Evolutionary conservation across 371 early-diverging fungal species (phyloP).

Genomic region (Batrachochytrium dendrobatidis): DNA sequence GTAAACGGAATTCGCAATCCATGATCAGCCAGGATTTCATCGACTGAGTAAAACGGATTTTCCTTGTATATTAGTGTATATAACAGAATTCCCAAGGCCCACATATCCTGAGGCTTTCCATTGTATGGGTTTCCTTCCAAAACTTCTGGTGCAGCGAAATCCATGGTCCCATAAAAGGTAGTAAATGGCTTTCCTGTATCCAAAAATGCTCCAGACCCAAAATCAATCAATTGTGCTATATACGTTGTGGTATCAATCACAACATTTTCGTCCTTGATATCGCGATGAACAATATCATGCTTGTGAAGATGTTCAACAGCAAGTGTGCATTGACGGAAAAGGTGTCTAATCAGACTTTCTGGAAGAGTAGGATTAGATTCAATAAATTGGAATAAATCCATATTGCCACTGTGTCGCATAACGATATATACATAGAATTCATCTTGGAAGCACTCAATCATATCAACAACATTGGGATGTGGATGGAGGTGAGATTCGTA

Average conservation of each 20-base stretch:
- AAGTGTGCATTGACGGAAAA: slow-evolving; percentile 55
- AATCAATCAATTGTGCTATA: slow-evolving; percentile 59
- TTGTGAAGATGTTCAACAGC: slow-evolving; percentile 64
- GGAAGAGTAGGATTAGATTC: slow-evolving; percentile 41
- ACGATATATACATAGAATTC: slow-evolving; percentile 60
- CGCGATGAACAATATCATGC: slow-evolving; percentile 65
- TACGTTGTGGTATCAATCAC: slow-evolving; percentile 53
- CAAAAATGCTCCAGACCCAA: slow-evolving; percentile 64
- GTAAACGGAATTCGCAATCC: slow-evolving; percentile 60
- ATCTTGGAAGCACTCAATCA: slow-evolving; percentile 48
- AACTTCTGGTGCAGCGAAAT: slow-evolving; percentile 69
- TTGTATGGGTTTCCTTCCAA: slow-evolving; percentile 61
- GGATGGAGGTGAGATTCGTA: slow-evolving; percentile 51
- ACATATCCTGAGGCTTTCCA: slow-evolving; percentile 72
- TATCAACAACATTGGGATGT: slow-evolving; percentile 53
- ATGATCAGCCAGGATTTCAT: slow-evolving; percentile 57
- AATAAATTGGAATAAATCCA: slow-evolving; percentile 71
- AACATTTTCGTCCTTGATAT: slow-evolving; percentile 60
- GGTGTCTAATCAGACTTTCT: slow-evolving; percentile 48
- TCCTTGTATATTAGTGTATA: slow-evolving; percentile 73
- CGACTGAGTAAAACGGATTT: slow-evolving; percentile 74
- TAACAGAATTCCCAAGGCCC: slow-evolving; percentile 71
- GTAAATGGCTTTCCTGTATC: slow-evolving; percentile 54
- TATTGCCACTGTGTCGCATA: slow-evolving; percentile 50
- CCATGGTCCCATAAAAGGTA: slow-evolving; percentile 67